Evolutionary conservation across 2,329 filamentous ascomycete genomes (phyloP), one percentile per base, ranked within the genome.

Genomic region (Xylariomycetidae sp.): DNA sequence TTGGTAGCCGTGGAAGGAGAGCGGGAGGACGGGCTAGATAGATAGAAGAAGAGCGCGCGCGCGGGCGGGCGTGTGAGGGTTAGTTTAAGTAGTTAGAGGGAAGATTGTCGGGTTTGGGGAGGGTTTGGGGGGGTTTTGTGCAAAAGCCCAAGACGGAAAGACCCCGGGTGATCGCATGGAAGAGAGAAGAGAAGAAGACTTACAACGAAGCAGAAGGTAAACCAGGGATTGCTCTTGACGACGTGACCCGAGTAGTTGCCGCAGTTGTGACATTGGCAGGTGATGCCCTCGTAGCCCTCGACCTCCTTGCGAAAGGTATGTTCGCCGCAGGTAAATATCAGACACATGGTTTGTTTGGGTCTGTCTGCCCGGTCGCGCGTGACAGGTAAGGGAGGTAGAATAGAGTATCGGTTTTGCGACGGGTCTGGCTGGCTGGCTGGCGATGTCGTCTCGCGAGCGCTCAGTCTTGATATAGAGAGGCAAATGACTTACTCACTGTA

Each of bases 141-240:
- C 27, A 17, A 20, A 3, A 15, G 14, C 31, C 30, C 27, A 26
- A n/a, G n/a, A n/a, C n/a, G n/a, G n/a, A n/a, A n/a, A n/a, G n/a
- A n/a, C n/a, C n/a, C n/a, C n/a, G n/a, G n/a, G n/a, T n/a, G n/a
- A n/a, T n/a, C n/a, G n/a, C n/a, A n/a, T n/a, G n/a, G n/a, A 30
- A 5, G 19, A 13, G 28, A 12, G n/a, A 16, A 8, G 25, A 17
- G 29, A n/a, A n/a, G n/a, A n/a, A n/a, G n/a, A 64, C 72, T 51
- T 60, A 80, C 77, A 33, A 88, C 61, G 61, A 85, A 88, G 68
- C 84, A 88, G 52, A 88, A 80, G 5, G 85, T 88, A 53, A 88
- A 88, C 80, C 82, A 88, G 26, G 78, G 77, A 38, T 80, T 70
- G 38, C 69, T 72, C 58, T 81, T 81, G 51, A 78, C 66, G 37